phyloP scores from a whole-genome alignment of 23 red algal species.

The Gracilaria vermiculophylla region DNA sequence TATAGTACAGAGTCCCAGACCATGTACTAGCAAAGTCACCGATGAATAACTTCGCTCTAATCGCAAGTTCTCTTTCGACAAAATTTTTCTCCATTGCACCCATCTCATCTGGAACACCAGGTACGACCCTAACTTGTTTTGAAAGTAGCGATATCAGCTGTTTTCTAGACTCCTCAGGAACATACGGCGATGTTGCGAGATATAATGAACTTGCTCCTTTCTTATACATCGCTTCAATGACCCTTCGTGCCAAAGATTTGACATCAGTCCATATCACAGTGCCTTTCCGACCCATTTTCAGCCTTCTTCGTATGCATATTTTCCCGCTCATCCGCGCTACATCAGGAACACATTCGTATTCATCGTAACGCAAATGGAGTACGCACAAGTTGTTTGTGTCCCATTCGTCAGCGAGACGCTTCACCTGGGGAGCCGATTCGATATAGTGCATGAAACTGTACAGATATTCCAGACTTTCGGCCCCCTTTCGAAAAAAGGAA shows the following conservation, averaged over 20 bases:
- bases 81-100: constrained; percentile 36
- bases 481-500: constrained; percentile 13
- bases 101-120: not conserved
- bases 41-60: constrained; percentile 27
- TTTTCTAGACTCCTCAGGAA: constrained; percentile 15
- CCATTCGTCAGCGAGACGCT: constrained; percentile 18
- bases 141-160: not conserved
- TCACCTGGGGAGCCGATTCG: constrained; percentile 13
- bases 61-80: constrained; percentile 55
- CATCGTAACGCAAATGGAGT: constrained; percentile 61
- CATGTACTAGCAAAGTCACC: constrained; percentile 49
- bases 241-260: not conserved
- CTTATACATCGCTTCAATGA: not conserved
- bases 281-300: not conserved
- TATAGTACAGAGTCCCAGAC: constrained; percentile 68
- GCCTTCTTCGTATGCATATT: constrained; percentile 23
- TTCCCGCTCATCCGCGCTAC: not conserved
- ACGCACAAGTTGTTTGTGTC: constrained; percentile 2
- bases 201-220: constrained; percentile 3
- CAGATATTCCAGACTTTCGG: constrained; percentile 11
- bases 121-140: not conserved
- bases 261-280: not conserved
- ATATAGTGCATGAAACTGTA: constrained; percentile 63
- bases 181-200: constrained; percentile 52
- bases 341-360: not conserved